Base-by-base conservation (phyloP, 306 rosid genomes). In the Clitoria ternatea region DNA sequence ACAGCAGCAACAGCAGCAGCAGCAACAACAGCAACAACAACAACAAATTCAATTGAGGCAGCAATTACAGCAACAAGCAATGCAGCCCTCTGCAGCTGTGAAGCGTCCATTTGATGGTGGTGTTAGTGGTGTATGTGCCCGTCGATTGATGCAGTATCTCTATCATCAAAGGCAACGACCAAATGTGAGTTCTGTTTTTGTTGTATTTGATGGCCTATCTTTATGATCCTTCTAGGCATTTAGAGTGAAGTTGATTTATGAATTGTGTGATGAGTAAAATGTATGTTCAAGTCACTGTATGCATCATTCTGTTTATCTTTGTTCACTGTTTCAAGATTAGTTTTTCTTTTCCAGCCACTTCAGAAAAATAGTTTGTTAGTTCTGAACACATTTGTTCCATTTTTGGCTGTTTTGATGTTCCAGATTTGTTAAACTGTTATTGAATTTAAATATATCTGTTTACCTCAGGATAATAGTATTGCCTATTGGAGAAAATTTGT, bases 401-500 rank as follows among this genome's bases (percentile, higher is more conserved):
- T 37, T 48, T 55, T 68, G 20, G 6, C 29, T 43, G 18, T 15
- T 40, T 37, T n/a, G 6, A 70, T 59, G 60, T 27, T 30, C 56
- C 27, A 40, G 3, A 17, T 40, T 69, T 2, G 47, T 26, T 73
- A 24, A 40, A 53, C 63, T 48, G 33, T 47, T 54, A 47, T 72
- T 80, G 27, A 15, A 8, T 18, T 70, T 72, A 47, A 15, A 8
- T 18, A 66, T 72, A 47, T 17, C 30, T 44, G 66, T 69, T 64
- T 69, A 66, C 80, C 59, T 65, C 86, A 95, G 99, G 97, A 95
- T 44, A 95, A 91, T 56, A 80, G 88, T 61, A 86, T 95, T 80
- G 96, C 92, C n/a, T 95, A 95, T 81, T 95, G 99, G 99, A 91
- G 91, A 77, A 95, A 95, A 82, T 95, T 95, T 83, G 97, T 95